A percentile compares a stretch with the other conserved stretches of the same genome.
phyloP scores from a whole-genome alignment of 805 yeast species.

The Pichia cephalocereana region DNA sequence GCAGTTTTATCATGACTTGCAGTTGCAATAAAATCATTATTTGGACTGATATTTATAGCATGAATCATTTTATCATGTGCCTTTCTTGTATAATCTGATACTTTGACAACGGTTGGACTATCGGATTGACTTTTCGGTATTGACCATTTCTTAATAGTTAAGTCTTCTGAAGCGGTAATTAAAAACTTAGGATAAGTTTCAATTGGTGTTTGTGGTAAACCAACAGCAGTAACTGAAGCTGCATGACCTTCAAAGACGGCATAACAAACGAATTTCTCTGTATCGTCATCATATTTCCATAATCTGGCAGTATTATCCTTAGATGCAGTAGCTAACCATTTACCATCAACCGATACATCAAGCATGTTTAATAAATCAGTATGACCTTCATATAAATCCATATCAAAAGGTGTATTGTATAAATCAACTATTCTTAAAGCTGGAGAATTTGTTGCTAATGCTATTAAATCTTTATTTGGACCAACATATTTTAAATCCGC shows the following conservation, averaged over 20 bases:
- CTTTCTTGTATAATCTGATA: slow-evolving; percentile 80
- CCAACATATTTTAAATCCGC: slow-evolving; percentile 82
- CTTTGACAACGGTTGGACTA: slow-evolving; percentile 31
- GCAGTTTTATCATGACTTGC: slow-evolving; percentile 92
- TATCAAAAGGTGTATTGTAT: slow-evolving; percentile 45
- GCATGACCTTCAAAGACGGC: slow-evolving; percentile 80
- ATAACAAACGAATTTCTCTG: slow-evolving; percentile 33
- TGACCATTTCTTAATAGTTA: slow-evolving; percentile 80
- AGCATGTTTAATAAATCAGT: slow-evolving; percentile 73
- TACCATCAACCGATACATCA: slow-evolving; percentile 71
- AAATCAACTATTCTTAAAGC: slow-evolving; percentile 69
- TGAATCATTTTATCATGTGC: slow-evolving; percentile 98
- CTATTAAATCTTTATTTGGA: slow-evolving; percentile 47
- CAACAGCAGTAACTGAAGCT: slow-evolving; percentile 76
- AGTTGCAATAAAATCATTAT: slow-evolving; percentile 80
- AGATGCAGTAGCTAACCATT: slow-evolving; percentile 86
- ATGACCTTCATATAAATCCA: slow-evolving; percentile 69
- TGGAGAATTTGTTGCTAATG: slow-evolving; percentile 91
- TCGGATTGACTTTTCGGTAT: slow-evolving; percentile 37
- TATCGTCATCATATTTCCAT: slow-evolving; percentile 57
- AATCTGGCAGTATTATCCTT: slow-evolving; percentile 80
- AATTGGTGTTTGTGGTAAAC: slow-evolving; percentile 49
- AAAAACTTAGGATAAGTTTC: slow-evolving; percentile 50
- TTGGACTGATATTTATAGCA: slow-evolving; percentile 81
- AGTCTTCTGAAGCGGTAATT: slow-evolving; percentile 76